These are phyloP conservation scores for Lasiosphaeria hispida DNA, from an alignment of 495 filamentous ascomycete genomes.

Conservation along the genomic window DNA sequence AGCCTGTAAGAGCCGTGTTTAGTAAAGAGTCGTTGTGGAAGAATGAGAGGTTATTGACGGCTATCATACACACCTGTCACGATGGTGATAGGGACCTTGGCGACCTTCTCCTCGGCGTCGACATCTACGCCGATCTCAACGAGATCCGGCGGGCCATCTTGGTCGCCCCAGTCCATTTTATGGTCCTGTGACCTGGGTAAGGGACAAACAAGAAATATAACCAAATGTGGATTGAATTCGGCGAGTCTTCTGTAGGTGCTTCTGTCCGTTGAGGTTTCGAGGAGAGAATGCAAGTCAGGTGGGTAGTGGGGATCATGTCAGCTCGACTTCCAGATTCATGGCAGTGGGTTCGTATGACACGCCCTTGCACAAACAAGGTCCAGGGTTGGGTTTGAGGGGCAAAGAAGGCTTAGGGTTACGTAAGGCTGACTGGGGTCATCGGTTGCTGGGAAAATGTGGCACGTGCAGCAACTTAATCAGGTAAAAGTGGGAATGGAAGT, in stretches of 20 bases:
- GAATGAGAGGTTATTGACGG: not conserved
- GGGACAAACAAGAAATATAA: not conserved
- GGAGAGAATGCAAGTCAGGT: too few species aligned
- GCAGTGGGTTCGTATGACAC: not conserved
- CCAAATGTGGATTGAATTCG: slow-evolving; percentile 8
- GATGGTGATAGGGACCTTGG: slow-evolving; percentile 90
- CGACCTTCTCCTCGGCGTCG: slow-evolving; percentile 48
- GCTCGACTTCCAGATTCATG: too few species aligned
- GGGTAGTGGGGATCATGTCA: too few species aligned
- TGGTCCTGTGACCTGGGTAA: not conserved
- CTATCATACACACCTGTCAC: slow-evolving; percentile 66
- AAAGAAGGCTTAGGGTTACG: not conserved
- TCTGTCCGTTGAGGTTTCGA: too few species aligned
- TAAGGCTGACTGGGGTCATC: not conserved
- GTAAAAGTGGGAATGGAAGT: too few species aligned
- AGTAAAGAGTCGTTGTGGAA: not conserved
- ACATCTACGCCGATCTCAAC: slow-evolving; percentile 50
- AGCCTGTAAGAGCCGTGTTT: slow-evolving; percentile 45
- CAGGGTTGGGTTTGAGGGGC: not conserved
- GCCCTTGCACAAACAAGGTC: not conserved
- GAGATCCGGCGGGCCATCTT: slow-evolving; percentile 73
- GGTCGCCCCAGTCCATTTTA: slow-evolving; percentile 57
- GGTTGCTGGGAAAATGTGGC: too few species aligned
- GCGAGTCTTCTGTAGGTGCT: too few species aligned
- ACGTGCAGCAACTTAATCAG: too few species aligned